Conservation (phyloP, 805 yeast genomes). For the Wickerhamiella australiensis region DNA sequence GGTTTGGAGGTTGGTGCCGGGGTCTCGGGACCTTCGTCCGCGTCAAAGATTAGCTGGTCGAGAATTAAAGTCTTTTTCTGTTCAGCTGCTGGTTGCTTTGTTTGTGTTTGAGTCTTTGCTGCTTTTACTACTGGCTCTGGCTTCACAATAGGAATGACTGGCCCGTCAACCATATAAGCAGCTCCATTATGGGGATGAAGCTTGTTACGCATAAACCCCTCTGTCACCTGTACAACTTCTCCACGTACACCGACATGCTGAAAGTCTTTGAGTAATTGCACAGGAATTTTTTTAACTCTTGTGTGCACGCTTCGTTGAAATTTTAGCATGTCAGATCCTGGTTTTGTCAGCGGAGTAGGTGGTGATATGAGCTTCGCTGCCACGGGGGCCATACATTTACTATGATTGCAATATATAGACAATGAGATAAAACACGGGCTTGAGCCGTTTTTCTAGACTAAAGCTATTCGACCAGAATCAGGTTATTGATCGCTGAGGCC, state of each 20-base stretch:
- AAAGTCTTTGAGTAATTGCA: slow-evolving; percentile 63
- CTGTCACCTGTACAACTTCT: slow-evolving; percentile 59
- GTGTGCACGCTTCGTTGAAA: slow-evolving; percentile 18
- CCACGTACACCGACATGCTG: slow-evolving; percentile 57
- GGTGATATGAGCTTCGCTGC: too few relatives aligned
- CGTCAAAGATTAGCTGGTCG: slow-evolving; percentile 13
- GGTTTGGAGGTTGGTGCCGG: background rate
- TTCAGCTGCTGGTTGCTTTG: background rate
- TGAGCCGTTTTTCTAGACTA: too few relatives aligned
- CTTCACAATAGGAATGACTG: slow-evolving; percentile 21
- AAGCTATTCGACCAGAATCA: too few relatives aligned
- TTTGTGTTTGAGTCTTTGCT: background rate
- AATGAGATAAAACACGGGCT: too few relatives aligned
- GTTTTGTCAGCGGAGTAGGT: background rate
- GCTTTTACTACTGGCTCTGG: background rate
- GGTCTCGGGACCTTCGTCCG: background rate
- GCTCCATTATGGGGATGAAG: slow-evolving; percentile 67
- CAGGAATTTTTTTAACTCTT: slow-evolving; percentile 35
- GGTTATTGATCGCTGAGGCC: too few relatives aligned
- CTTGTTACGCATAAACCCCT: slow-evolving; percentile 71
- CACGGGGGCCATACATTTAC: too few relatives aligned
- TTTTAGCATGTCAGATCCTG: slow-evolving; percentile 2
- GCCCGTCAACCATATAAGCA: slow-evolving; percentile 40
- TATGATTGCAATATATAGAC: too few relatives aligned
- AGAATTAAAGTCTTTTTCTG: slow-evolving; percentile 14